Evolutionary conservation across 1,139 yeast genomes (phyloP), one percentile per base, ranked within the genome.

Genomic region (Kluyveromyces sp.): DNA sequence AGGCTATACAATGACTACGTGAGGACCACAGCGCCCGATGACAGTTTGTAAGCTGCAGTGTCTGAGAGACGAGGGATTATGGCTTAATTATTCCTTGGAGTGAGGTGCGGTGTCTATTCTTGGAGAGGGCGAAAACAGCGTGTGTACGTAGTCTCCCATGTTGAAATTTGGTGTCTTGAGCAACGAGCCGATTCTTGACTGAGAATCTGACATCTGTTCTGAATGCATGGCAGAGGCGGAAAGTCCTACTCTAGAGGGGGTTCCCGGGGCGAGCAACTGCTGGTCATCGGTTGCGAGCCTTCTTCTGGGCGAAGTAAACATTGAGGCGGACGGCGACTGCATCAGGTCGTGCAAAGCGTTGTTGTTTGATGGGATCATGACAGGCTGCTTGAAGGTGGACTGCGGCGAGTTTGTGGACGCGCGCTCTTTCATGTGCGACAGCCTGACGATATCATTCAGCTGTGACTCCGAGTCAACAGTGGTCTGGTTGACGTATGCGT

Each of bases 81-180:
- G 26, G 9, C 33, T n/a, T 9, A 20, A 15, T 74, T 79, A 75
- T 3, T 39, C 42, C 37, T 33, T 39, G 4, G 30, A 18, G 4
- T 33, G 38, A n/a, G 20, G 22, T 8, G 40, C n/a, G 13, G 38
- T 29, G 18, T 42, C 45, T 25, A 55, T 36, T 20, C 60, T 54
- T 17, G 65, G 65, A 11, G 65, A 60, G n/a, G 65, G 65, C 43
- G 64, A 58, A 49, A 61, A 61, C n/a, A 61, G 48, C 33, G 53
- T 60, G 44, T 60, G 65, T 16, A 61, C 58, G 48, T 60, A 60
- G 42, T 61, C 65, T 3, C 63, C 63, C 63, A 61, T 60, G 49
- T 59, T 58, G 43, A 61, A 61, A 42, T 59, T 60, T 6, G 63
- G 63, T 4, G 63, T 59, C 40, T 53, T 57, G 26, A 58, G 45